Evolutionary conservation across 2,329 filamentous ascomycete genomes (phyloP), one percentile per base, ranked within the genome.

Genomic region (Elsinoe ampelina): DNA sequence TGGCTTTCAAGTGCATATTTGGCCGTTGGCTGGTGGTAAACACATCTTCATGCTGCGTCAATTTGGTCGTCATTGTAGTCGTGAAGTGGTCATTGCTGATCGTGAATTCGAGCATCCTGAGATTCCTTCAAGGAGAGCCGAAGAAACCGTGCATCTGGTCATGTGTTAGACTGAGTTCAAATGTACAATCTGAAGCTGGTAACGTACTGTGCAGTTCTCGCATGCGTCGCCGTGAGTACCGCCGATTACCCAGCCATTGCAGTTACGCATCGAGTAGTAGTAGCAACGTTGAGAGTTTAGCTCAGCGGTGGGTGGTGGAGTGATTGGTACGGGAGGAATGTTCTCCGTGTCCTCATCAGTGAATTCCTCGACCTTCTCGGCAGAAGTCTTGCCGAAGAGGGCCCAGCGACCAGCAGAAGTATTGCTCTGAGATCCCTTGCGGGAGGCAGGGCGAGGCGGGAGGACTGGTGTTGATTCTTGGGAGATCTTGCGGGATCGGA

Each of bases 201-300:
- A 32, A 50, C 60, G 48, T 61, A 61, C 60, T 41, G 61, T 58
- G 41, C 62, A 64, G 19, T 60, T 62, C 57, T 70, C 68, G 47
- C 68, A 70, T 12, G 68, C 64, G 58, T 70, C 67, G 6, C 67
- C 67, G 20, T 61, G 58, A 15, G 61, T 59, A 17, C 68, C 67
- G 13, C 66, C 66, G 51, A 70, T 62, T 19, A 70, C 67, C 60
- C 64, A 70, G 22, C 68, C 68, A 43, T 68, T 65, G 60, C 68
- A 70, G 57, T 68, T 66, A 20, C 68, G 62, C 26, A 68, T 67
- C 17, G 63, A 64, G 58, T 64, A 69, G 63, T 70, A 70, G 58
- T 70, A 69, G 62, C 68, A 70, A 13, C 63, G 65, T 41, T 65
- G 64, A 54, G 66, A 70, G 36, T 60, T 66, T 12, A 69, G 58